Base-by-base conservation (phyloP, 768 basidiomycete species). In the Tylopilus balloui region DNA sequence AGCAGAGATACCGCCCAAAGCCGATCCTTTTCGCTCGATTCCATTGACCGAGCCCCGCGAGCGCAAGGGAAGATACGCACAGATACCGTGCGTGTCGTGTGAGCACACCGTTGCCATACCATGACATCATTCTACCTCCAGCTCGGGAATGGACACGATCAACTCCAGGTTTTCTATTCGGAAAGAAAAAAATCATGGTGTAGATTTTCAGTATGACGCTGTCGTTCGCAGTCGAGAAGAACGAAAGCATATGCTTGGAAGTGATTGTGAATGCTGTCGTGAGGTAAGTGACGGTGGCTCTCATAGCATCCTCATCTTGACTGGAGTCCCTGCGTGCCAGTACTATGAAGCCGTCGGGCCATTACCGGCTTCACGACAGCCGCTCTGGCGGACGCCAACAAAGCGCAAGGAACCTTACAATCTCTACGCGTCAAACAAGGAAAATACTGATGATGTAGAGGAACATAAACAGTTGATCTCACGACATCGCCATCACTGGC, bases 211-310 rank as follows among this genome's bases (percentile, higher is more conserved):
- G 55, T 95, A 77, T 58, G 85, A 92, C 37, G 82, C 84, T 42
- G 88, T 91, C 14, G 85, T 90, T 12, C 73, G 92, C 23, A 74
- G 72, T 34, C 84, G 76, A 57, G 77, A 78, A 15, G 78, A 80
- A 28, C 73, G 93, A 27, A 75, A 74, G 55, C 70, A 71, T 44
- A 75, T 95, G 74, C 75, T 86, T 42, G 92, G 78, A 4, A 80
- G 76, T 2, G 88, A 91, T 53, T 95, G 91, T 63, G 87, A 88
- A 54, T 85, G 83, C 51, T 95, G 92, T 63, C 78, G 73, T 34
- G 84, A 83, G 42, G 92, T 90, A 59, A 50, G 79, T 68, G 36
- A 34, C 19, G 29, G 36, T 28, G 19, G 24, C 24, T 19, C 24
- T 14, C 6, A 29, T 21, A 31, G 21, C 21, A 27, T 23, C 7